A percentile compares a stretch with the other conserved stretches of the same genome.
These are phyloP conservation scores for Hyaloscypha hepaticicola DNA, from an alignment of 495 filamentous ascomycete species.

Conservation along the genomic window DNA sequence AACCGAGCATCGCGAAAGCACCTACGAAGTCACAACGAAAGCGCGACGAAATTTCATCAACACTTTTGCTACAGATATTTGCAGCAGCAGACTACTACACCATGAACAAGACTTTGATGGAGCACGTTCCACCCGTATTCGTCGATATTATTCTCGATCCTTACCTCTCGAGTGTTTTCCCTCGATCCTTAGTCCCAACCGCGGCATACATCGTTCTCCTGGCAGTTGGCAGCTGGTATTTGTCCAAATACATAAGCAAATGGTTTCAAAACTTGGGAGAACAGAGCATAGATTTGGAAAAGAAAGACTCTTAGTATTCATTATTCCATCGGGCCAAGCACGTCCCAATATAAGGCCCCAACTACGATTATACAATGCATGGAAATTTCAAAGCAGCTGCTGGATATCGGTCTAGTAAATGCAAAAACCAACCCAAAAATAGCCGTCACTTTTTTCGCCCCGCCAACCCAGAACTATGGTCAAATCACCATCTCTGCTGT, in stretches of 20 bases:
- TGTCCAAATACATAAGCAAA: constrained; percentile 39
- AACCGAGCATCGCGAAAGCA: constrained; percentile 30
- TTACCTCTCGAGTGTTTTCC: constrained; percentile 70
- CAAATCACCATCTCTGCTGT: constrained; percentile 26
- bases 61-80: constrained; percentile 74
- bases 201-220: constrained; percentile 58
- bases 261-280: constrained; percentile 35
- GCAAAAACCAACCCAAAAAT: neutral
- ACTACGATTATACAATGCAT: neutral
- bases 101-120: constrained; percentile 70
- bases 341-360: neutral
- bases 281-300: constrained; percentile 33
- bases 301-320: constrained; percentile 28
- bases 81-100: constrained; percentile 85
- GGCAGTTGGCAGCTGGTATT: constrained; percentile 49
- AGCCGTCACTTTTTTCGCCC: neutral
- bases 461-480: neutral
- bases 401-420: constrained; percentile 29
- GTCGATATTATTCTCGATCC: constrained; percentile 92
- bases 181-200: constrained; percentile 67
- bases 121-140: constrained; percentile 65
- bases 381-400: constrained; percentile 11
- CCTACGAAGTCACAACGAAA: constrained; percentile 24
- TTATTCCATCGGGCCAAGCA: neutral
- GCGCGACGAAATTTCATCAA: constrained; percentile 45